Evolutionary conservation across 2,329 filamentous ascomycete species (phyloP).

Genomic region (Aspergillus puulaauensis): DNA sequence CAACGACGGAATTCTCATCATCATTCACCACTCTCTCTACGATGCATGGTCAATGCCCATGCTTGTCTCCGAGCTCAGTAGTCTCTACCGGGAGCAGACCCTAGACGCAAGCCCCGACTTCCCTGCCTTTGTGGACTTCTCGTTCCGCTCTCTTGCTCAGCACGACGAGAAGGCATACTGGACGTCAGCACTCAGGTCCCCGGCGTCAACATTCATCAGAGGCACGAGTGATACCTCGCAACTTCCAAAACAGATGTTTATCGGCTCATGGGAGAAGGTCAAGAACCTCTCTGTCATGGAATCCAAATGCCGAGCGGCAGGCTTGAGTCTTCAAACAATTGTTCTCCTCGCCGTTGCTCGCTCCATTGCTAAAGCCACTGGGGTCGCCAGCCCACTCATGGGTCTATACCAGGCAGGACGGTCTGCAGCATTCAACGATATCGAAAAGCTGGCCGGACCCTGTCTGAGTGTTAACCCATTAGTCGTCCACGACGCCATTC

Average conservation of each 20-base stretch:
- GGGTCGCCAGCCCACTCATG: constrained; percentile 23
- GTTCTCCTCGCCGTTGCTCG: constrained; percentile 31
- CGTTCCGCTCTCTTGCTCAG: constrained; percentile 18
- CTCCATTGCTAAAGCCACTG: constrained; percentile 21
- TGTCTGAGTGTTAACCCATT: constrained; percentile 34
- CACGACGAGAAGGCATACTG: constrained; percentile 25
- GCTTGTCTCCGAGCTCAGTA: constrained; percentile 30
- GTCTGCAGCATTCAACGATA: constrained; percentile 25
- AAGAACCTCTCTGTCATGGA: constrained; percentile 24
- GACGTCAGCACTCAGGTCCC: constrained; percentile 17
- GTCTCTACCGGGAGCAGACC: constrained; percentile 23
- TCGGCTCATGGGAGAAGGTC: constrained; percentile 23
- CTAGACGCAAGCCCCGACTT: constrained; percentile 19
- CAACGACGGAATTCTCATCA: constrained; percentile 29
- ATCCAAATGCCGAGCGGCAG: constrained; percentile 16
- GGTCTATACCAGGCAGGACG: constrained; percentile 35
- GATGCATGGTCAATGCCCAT: constrained; percentile 38
- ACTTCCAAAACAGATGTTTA: constrained; percentile 18
- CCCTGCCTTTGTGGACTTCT: constrained; percentile 25
- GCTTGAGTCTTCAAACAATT: constrained; percentile 27
- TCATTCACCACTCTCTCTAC: constrained; percentile 37
- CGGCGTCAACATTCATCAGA: constrained; percentile 21
- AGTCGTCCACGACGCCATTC: constrained; percentile 15
- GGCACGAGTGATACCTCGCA: not conserved
- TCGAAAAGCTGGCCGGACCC: constrained; percentile 28